Base-by-base conservation (phyloP, 768 basidiomycete genomes). In the Hypsizygus marmoreus region DNA sequence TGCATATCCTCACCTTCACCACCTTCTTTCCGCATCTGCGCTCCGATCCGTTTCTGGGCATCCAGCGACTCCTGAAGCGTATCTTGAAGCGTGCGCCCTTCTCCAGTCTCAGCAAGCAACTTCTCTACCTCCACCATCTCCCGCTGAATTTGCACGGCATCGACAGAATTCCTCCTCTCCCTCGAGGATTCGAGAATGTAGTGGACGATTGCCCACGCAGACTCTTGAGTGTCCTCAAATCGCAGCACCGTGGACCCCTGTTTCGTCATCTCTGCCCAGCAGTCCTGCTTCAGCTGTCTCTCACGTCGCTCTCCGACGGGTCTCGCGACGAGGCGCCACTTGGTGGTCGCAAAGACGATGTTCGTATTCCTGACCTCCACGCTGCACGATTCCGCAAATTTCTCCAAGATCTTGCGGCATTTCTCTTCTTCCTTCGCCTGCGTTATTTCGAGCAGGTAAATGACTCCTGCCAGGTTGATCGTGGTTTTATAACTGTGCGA, bases 61-160 rank as follows among this genome's bases (percentile, higher is more conserved):
- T 47, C 33, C 25, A 54, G 24, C 6, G 50, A 34, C 33, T 54
- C 53, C n/a, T 50, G 49, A 10, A 50, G 49, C 3, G 53, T 50
- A 10, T 40, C 44, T 6, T 49, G 53, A 22, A 54, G 17, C 4
- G 45, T 47, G 23, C 49, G 49, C 6, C 53, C 49, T 8, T 48
- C 53, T n/a, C 47, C 49, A 6, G 53, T 54, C 17, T 54, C 49
- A 2, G 53, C 53, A 6, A 54, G 49, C 4, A 54, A 34, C 3
- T 50, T 42, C 19, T 45, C 52, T 3, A 54, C 44, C 11, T 54
- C 40, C 14, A 49, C 52, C 41, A 54, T 19, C 17, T 54, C 53
- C 14, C 42, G 49, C 29, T 54, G 53, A 19, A 54, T 54, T 12
- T 50, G 53, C 14, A 54, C 31, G n/a, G 49, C 45, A 33, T 54